Evolutionary conservation across 495 filamentous ascomycete genomes (phyloP).

Genomic region (Neurospora sp.): DNA sequence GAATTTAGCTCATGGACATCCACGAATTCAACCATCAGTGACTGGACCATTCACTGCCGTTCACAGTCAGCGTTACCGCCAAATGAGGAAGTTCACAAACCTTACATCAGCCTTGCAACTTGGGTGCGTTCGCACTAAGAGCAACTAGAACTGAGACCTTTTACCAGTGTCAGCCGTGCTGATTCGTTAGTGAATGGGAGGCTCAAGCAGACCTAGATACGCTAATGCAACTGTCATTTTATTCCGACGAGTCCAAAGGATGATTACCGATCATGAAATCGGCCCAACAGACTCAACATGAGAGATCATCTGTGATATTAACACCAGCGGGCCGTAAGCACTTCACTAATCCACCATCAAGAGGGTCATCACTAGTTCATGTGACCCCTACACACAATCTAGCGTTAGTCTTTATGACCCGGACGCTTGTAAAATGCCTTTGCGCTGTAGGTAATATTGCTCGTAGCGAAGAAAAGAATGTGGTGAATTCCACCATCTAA

Average conservation of each 20-base stretch:
- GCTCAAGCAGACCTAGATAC: not conserved
- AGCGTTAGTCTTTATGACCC: not conserved
- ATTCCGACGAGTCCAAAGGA: not conserved
- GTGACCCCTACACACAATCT: not conserved
- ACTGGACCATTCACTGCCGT: not conserved
- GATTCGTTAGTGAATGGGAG: not conserved
- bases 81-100: not conserved
- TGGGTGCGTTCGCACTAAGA: not conserved
- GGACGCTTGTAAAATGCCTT: not conserved
- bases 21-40: not conserved
- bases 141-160: not conserved
- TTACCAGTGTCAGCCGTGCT: not conserved
- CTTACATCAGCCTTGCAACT: not conserved
- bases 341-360: not conserved
- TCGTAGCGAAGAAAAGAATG: not conserved
- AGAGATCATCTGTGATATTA: not conserved
- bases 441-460: not conserved
- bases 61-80: not conserved
- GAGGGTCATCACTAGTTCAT: not conserved
- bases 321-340: not conserved
- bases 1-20: not conserved
- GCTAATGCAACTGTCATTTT: not conserved
- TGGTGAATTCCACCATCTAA: not conserved
- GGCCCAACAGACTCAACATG: not conserved
- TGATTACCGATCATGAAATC: not conserved